Base-by-base conservation (phyloP, 2,329 filamentous ascomycete genomes). In the Paraphoma chrysanthemicola region DNA sequence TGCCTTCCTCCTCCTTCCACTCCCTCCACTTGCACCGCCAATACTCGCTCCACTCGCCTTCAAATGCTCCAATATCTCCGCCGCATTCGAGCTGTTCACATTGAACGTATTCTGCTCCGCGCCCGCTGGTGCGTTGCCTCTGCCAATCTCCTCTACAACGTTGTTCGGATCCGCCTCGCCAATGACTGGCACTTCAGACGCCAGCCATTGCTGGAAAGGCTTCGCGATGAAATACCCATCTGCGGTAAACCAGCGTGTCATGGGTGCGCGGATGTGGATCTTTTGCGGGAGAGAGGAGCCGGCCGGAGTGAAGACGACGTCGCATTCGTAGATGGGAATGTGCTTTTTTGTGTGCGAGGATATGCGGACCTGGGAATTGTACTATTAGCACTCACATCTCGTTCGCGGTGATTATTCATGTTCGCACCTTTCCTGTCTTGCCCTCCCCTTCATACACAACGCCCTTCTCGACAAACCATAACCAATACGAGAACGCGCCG, bases 151-250 rank as follows among this genome's bases (percentile, higher is more conserved):
- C 56, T 79, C 78, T 5, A 78, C 71, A 3, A 81, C 80, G 44
- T 81, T 82, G 55, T 78, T 78, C 28, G 88, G 84, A 68, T 94
- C 91, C 31, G 83, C 83, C 64, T 82, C 82, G 48, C 88, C 90
- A 59, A 94, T 83, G 31, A 85, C 72, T 1, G 88, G 85, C 3
- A 94, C 82, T 41, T 84, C 83, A n/a, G 83, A 84, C 10, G 90
- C 90, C 46, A 95, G 81, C 79, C 91, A 87, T 72, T 88, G 85
- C 82, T 95, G 91, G 78, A 95, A 93, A 6, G 91, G 91, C 64
- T 86, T 81, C 8, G 86, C 85, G 44, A 93, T 85, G 73, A 95
- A 93, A 74, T 83, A 85, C 48, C 92, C 92, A 75, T 96, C 90
- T 67, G 78, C 68, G 1, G 80, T 82, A 66, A 94, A 95, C 90